A percentile compares a stretch with the other conserved stretches of the same genome.
Conservation (phyloP, 805 yeast genomes). For the Tetrapisispora pingtungensis region DNA sequence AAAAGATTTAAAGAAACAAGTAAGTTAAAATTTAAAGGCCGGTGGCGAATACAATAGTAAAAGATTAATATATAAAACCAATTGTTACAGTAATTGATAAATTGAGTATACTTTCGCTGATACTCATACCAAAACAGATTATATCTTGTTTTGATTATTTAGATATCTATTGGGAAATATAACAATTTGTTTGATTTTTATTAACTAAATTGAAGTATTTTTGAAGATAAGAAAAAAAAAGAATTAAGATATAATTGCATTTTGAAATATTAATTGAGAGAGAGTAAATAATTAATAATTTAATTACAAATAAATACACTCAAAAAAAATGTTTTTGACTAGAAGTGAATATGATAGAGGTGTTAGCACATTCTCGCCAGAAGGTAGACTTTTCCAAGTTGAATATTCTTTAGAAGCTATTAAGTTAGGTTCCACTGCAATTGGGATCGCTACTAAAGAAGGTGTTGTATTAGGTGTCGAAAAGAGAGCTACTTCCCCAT, state of each 20-base stretch:
- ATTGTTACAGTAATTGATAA: no score
- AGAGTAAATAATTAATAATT: not conserved
- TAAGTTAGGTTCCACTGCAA: conserved; percentile 84
- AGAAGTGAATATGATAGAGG: conserved; percentile 99
- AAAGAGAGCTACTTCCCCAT: conserved; percentile 87
- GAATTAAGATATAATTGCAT: no score
- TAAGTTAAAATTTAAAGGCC: not conserved
- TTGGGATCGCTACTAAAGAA: conserved; percentile 89
- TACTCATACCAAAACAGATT: no score
- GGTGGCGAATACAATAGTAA: not conserved
- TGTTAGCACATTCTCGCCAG: conserved; percentile 96
- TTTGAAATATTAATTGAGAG: no score
- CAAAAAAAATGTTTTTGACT: conserved; percentile 91
- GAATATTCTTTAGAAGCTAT: conserved; percentile 97
- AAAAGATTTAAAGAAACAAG: not conserved
- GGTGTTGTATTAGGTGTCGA: conserved; percentile 96
- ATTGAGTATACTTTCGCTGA: no score
- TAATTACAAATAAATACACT: not conserved
- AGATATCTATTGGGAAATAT: no score
- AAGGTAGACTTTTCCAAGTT: conserved; percentile 95
- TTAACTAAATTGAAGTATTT: no score
- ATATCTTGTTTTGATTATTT: no score
- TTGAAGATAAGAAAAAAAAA: no score
- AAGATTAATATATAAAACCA: not conserved
- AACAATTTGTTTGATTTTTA: no score